Conservation (phyloP, 352 stramenopile genomes). For the Pythium volutum region DNA sequence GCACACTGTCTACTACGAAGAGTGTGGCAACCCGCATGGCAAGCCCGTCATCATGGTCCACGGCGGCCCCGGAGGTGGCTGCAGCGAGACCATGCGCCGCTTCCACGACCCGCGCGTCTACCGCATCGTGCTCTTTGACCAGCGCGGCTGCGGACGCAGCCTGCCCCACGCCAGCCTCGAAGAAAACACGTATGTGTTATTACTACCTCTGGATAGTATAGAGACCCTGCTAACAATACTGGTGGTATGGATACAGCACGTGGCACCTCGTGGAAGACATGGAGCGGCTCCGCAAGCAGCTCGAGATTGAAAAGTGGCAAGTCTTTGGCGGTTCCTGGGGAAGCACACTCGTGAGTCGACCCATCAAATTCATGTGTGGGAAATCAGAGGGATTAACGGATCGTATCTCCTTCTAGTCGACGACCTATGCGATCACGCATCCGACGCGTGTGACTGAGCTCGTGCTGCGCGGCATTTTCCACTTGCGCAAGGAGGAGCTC, state of each 20-base stretch:
- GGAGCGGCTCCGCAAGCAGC: conserved; percentile 84
- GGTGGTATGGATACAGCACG: conserved; percentile 40
- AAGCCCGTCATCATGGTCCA: conserved; percentile 94
- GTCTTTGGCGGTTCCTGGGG: conserved; percentile 95
- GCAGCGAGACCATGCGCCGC: conserved; percentile 82
- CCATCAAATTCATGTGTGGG: too few relatives aligned
- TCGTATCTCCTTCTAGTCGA: conserved; percentile 39
- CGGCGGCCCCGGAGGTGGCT: conserved; percentile 90
- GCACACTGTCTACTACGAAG: conserved; percentile 91
- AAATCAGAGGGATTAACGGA: too few relatives aligned
- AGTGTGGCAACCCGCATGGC: conserved; percentile 82
- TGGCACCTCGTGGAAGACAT: conserved; percentile 93
- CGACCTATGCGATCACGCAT: conserved; percentile 91
- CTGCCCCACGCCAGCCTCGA: conserved; percentile 82
- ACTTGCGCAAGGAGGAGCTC: conserved; percentile 89
- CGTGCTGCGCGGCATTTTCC: conserved; percentile 92
- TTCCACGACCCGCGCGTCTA: conserved; percentile 93
- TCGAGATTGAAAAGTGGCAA: conserved; percentile 90
- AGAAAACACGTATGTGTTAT: conserved; percentile 74
- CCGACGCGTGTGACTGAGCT: conserved; percentile 81
- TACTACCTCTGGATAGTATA: neutral
- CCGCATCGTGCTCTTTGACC: conserved; percentile 92
- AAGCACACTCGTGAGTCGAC: conserved; percentile 59
- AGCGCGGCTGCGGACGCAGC: conserved; percentile 89
- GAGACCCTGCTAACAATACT: neutral